phyloP scores from a whole-genome alignment of 345 rosid species.

The Pistacia vera region DNA sequence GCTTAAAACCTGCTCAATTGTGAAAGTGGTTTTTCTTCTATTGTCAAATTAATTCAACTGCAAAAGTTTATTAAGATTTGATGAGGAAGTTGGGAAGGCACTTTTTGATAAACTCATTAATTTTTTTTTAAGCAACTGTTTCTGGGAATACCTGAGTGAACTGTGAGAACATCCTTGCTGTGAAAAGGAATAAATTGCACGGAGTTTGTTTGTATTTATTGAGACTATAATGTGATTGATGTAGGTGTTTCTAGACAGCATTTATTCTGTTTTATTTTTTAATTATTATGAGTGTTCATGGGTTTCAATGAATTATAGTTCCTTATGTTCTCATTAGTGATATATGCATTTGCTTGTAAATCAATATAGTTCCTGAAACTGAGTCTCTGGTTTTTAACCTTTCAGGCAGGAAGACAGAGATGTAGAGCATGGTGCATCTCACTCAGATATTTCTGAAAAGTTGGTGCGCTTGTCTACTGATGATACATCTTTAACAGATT shows the following conservation, averaged over 20 bases:
- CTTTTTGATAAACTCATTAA: neutral
- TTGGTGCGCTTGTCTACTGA: slow-evolving; percentile 66
- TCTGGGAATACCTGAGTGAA: neutral
- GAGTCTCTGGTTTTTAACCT: slow-evolving; percentile 21
- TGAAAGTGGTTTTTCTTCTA: neutral
- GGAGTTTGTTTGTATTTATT: neutral
- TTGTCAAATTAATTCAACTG: neutral
- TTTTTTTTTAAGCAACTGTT: neutral
- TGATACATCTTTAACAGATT: slow-evolving; percentile 82
- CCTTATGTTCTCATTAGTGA: neutral
- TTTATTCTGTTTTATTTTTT: neutral
- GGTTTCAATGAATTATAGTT: neutral
- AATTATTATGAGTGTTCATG: neutral
- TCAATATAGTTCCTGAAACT: neutral
- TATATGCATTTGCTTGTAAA: neutral
- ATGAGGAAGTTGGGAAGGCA: neutral
- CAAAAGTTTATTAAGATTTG: neutral
- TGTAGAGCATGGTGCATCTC: slow-evolving; percentile 58
- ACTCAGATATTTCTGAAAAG: slow-evolving; percentile 63
- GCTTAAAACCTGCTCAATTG: neutral
- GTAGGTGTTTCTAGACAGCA: neutral
- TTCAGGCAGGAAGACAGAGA: slow-evolving; percentile 84
- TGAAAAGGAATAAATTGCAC: neutral
- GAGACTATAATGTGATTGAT: neutral
- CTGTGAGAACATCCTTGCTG: neutral